Conservation (phyloP, 78 protist species). For the Cavenderia fasciculata region DNA sequence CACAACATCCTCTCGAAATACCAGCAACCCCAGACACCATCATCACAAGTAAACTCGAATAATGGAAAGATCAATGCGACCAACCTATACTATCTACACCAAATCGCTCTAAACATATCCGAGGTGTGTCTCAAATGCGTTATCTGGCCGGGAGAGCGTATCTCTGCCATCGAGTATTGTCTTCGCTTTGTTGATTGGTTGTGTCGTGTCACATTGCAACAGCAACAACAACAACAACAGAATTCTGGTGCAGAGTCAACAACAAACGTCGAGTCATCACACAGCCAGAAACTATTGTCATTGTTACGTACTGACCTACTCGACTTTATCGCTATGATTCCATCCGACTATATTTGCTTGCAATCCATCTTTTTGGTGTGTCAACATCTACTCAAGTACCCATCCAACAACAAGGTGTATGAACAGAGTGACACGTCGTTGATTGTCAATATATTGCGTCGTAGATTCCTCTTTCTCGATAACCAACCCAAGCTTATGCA, state of each 20-base stretch:
- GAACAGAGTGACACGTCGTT: slow-evolving; percentile 50
- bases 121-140: slow-evolving; percentile 69
- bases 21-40: not conserved
- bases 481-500: slow-evolving; percentile 58
- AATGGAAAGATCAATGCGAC: not conserved
- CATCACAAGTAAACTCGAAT: not conserved
- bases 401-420: slow-evolving; percentile 59
- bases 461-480: slow-evolving; percentile 43
- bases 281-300: slow-evolving; percentile 10
- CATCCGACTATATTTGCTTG: slow-evolving; percentile 62
- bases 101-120: slow-evolving; percentile 44
- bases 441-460: not conserved
- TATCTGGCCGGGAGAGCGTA: slow-evolving; percentile 37
- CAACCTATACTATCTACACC: slow-evolving; percentile 30
- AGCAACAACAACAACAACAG: no score
- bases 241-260: no score
- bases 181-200: slow-evolving; percentile 71
- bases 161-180: slow-evolving; percentile 63
- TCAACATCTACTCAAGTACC: slow-evolving; percentile 17
- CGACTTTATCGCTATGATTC: slow-evolving; percentile 42
- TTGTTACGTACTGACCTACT: slow-evolving; percentile 35
- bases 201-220: slow-evolving; percentile 36
- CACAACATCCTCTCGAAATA: slow-evolving; percentile 47
- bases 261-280: not conserved
- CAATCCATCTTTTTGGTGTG: slow-evolving; percentile 49